Conservation (phyloP, 352 stramenopile genomes). For the Pythium chondricola region DNA sequence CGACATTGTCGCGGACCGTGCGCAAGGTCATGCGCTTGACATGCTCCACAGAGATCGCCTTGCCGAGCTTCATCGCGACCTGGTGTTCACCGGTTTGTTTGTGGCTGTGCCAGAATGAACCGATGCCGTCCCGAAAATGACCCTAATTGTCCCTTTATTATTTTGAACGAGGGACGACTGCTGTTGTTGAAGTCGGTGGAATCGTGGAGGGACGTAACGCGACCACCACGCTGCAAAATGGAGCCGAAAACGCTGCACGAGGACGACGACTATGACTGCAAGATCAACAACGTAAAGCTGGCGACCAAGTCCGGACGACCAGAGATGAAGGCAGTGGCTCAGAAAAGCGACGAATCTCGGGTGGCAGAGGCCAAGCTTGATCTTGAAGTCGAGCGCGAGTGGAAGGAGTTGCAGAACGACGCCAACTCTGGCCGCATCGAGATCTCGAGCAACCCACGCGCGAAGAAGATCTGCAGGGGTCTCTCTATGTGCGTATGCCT, state of each 20-base stretch:
- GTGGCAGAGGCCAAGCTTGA: constrained; percentile 71
- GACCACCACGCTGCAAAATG: too few species aligned
- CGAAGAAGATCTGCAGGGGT: constrained; percentile 62
- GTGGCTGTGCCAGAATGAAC: too few species aligned
- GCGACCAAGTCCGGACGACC: constrained; percentile 39
- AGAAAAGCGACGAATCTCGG: constrained; percentile 42
- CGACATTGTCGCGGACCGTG: constrained; percentile 71
- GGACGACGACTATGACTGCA: constrained; percentile 55
- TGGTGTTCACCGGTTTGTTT: too few species aligned
- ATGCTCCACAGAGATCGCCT: constrained; percentile 77
- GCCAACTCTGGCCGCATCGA: constrained; percentile 52
- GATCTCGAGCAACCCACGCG: constrained; percentile 56
- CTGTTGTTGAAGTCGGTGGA: too few species aligned
- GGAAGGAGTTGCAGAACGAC: constrained; percentile 70
- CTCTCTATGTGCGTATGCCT: constrained; percentile 61
- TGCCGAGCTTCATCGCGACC: constrained; percentile 85
- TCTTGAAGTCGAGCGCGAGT: constrained; percentile 77
- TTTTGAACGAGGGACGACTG: too few species aligned
- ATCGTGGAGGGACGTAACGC: too few species aligned
- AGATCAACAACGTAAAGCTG: constrained; percentile 65
- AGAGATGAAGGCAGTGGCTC: constrained; percentile 36
- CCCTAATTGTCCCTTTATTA: too few species aligned
- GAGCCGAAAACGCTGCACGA: constrained; percentile 54
- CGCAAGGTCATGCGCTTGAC: constrained; percentile 90
- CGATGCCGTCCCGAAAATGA: too few species aligned